phyloP scores from a whole-genome alignment of 176 grass and related monocot species.

The Areca catechu region DNA sequence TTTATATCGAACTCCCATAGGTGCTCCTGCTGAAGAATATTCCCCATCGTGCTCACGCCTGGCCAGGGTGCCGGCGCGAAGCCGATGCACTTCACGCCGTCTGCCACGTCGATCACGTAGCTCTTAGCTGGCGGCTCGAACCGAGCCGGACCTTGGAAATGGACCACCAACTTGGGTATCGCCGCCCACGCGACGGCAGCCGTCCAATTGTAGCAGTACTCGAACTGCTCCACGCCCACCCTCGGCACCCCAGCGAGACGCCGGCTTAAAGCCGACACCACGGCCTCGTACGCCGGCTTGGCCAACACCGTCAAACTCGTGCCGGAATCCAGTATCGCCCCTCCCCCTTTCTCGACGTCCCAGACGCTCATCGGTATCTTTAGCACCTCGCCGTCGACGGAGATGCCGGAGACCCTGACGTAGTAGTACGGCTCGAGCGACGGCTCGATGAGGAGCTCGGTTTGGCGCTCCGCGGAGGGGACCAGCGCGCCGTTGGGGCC shows the following conservation, averaged over 20 bases:
- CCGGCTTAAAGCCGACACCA: slow-evolving; percentile 28
- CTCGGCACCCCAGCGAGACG: slow-evolving; percentile 31
- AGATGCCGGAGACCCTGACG: slow-evolving; percentile 29
- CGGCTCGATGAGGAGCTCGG: slow-evolving; percentile 17
- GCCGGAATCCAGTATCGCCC: slow-evolving; percentile 64
- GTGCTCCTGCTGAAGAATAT: slow-evolving; percentile 84
- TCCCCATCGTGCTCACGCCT: slow-evolving; percentile 38
- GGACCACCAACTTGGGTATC: slow-evolving; percentile 32
- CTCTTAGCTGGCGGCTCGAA: slow-evolving; percentile 46
- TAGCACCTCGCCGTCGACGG: slow-evolving; percentile 33
- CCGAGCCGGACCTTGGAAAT: slow-evolving; percentile 29
- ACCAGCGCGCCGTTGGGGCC: slow-evolving; percentile 28
- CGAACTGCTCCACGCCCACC: slow-evolving; percentile 40
- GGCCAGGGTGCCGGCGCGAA: slow-evolving; percentile 21
- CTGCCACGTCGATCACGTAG: slow-evolving; percentile 49
- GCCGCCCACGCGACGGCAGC: slow-evolving; percentile 5
- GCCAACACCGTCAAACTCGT: slow-evolving; percentile 44
- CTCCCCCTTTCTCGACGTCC: slow-evolving; percentile 30
- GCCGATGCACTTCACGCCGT: slow-evolving; percentile 51
- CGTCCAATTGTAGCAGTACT: slow-evolving; percentile 77
- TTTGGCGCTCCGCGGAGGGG: slow-evolving; percentile 19
- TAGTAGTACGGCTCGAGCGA: slow-evolving; percentile 21
- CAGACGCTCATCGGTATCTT: slow-evolving; percentile 44
- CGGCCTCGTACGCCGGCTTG: slow-evolving; percentile 31
- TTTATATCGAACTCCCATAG: slow-evolving; percentile 69